Conservation (phyloP, 768 basidiomycete species). For the Infundibulicybe gibba region DNA sequence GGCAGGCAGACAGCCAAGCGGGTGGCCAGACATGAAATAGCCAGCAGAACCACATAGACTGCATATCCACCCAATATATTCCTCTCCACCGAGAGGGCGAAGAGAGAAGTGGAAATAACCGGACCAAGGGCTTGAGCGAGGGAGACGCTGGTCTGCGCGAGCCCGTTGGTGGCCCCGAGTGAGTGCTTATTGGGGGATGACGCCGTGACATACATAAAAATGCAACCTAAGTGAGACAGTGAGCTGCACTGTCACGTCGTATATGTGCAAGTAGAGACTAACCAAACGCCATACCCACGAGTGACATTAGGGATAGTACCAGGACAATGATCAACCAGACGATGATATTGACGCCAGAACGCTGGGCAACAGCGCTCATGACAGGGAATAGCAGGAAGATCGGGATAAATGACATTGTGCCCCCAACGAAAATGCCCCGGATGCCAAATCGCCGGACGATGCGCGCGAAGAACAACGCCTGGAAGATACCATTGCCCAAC, state of each 20-base stretch:
- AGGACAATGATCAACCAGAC: background rate
- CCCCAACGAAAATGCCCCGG: conserved; percentile 36
- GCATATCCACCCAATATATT: conserved; percentile 43
- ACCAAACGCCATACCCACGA: background rate
- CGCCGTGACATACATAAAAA: conserved; percentile 48
- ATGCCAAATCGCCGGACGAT: conserved; percentile 43
- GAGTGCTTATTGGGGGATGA: conserved; percentile 46
- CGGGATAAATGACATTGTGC: conserved; percentile 33
- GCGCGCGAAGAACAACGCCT: conserved; percentile 43
- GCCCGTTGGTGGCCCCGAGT: conserved; percentile 49
- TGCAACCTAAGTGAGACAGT: conserved; percentile 28
- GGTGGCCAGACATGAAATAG: conserved; percentile 26
- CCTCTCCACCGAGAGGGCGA: conserved; percentile 46
- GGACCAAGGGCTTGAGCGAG: conserved; percentile 48
- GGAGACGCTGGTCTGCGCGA: conserved; percentile 41
- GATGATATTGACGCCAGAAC: background rate
- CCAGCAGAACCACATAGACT: conserved; percentile 35
- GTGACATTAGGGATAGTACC: background rate
- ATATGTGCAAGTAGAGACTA: background rate
- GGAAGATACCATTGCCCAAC: conserved; percentile 44
- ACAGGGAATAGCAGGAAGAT: conserved; percentile 15
- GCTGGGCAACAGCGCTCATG: background rate
- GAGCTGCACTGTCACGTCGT: background rate
- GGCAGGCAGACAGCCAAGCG: conserved; percentile 31
- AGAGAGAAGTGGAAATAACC: conserved; percentile 44